phyloP scores from a whole-genome alignment of 1,284 basidiomycete genomes.

The Phylloporus gajari region DNA sequence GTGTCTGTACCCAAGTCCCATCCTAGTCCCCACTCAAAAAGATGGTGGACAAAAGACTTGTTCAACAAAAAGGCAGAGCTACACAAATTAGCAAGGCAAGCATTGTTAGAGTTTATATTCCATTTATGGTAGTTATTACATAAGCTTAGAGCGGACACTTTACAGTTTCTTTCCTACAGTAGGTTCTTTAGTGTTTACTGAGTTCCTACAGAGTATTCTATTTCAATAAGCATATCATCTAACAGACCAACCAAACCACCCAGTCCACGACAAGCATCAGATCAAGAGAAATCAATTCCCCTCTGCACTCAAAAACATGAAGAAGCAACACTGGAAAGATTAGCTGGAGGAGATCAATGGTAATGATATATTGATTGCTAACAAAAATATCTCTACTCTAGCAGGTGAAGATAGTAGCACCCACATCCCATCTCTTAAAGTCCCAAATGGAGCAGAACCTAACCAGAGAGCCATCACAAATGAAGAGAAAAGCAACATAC shows the following conservation, averaged over 20 bases:
- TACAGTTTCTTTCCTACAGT: no score
- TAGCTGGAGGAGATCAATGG: constrained; percentile 1
- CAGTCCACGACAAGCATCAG: background rate
- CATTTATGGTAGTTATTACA: no score
- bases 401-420: no score
- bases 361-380: background rate
- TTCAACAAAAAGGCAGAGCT: background rate
- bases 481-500: background rate
- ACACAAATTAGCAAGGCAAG: background rate
- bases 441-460: no score
- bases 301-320: background rate
- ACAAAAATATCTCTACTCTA: no score
- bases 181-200: no score
- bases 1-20: constrained; percentile 32
- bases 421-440: no score
- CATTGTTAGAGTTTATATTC: no score
- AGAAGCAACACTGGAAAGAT: background rate
- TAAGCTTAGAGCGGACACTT: no score
- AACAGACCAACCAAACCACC: background rate
- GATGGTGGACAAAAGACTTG: constrained; percentile 12
- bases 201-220: no score
- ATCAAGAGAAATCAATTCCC: background rate
- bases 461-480: background rate
- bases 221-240: background rate
- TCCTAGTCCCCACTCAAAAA: constrained; percentile 33